These are phyloP conservation scores for Penicillium sp. DNA, from an alignment of 2,329 filamentous ascomycete genomes.

Conservation along the genomic window DNA sequence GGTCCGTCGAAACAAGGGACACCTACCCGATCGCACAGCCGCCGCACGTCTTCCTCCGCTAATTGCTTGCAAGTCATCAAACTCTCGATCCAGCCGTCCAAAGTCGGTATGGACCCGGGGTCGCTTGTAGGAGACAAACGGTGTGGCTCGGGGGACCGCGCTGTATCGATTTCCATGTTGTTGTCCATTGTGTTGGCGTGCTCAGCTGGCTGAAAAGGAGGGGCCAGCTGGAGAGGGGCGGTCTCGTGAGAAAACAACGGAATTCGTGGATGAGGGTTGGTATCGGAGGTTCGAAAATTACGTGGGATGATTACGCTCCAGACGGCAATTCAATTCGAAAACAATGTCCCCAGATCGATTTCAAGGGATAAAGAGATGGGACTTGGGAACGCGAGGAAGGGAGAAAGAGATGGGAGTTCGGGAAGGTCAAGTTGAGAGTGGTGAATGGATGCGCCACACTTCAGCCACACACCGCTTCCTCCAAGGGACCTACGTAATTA, in stretches of 20 bases:
- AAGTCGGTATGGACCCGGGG: conserved; percentile 82
- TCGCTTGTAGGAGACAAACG: conserved; percentile 73
- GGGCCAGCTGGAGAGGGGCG: conserved; percentile 30
- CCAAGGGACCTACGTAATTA: conserved; percentile 3
- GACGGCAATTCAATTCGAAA: conserved; percentile 13
- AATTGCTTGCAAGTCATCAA: conserved; percentile 99
- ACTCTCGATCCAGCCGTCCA: conserved; percentile 98
- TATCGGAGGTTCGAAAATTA: conserved; percentile 11
- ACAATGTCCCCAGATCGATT: conserved; percentile 16
- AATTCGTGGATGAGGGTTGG: conserved; percentile 12
- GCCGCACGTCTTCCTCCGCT: conserved; percentile 87
- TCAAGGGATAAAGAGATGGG: conserved; percentile 23
- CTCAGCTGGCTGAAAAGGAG: conserved; percentile 26
- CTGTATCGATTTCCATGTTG: conserved; percentile 94
- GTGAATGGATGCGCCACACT: conserved; percentile 23
- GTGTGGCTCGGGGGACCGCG: conserved; percentile 73
- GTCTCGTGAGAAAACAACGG: conserved; percentile 36
- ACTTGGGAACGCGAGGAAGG: conserved; percentile 21
- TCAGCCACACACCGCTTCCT: conserved; percentile 24
- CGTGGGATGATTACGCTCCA: conserved; percentile 12
- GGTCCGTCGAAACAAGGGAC: conserved; percentile 18
- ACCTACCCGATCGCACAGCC: conserved; percentile 92
- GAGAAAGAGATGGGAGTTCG: conserved; percentile 25
- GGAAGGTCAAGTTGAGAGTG: conserved; percentile 26
- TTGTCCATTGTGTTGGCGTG: conserved; percentile 68